Percentiles rank a stretch among this genome's conserved stretches.
phyloP scores from a whole-genome alignment of 768 basidiomycete species.

The Leccinellum albellum region DNA sequence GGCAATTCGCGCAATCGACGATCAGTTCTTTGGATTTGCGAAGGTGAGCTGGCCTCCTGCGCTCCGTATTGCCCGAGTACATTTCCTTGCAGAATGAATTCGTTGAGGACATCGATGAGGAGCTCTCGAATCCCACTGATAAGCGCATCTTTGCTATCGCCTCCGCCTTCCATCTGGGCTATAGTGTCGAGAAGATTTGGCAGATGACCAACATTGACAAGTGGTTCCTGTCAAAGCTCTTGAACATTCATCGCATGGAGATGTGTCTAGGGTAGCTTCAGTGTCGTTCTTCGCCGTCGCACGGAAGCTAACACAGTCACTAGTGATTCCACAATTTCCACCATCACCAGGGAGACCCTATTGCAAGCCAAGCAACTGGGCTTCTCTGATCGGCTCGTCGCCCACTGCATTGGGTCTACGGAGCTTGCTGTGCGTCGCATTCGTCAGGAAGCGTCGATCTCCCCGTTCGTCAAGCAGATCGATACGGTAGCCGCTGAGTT shows the following conservation, averaged over 20 bases:
- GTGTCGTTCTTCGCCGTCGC: not conserved
- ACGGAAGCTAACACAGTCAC: slow-evolving; percentile 1
- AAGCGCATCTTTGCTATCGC: slow-evolving; percentile 97
- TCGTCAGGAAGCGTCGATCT: slow-evolving; percentile 78
- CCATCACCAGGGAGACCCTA: slow-evolving; percentile 58
- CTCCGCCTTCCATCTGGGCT: slow-evolving; percentile 87
- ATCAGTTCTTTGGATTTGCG: slow-evolving; percentile 89
- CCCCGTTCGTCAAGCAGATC: slow-evolving; percentile 96
- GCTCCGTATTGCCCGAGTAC: not conserved
- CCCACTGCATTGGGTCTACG: slow-evolving; percentile 77
- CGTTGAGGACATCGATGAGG: slow-evolving; percentile 88
- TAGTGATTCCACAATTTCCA: slow-evolving; percentile 63
- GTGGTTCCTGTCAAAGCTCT: slow-evolving; percentile 93
- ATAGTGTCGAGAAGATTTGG: slow-evolving; percentile 94
- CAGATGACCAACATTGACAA: slow-evolving; percentile 98
- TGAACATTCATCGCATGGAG: slow-evolving; percentile 83
- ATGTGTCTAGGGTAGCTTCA: slow-evolving; percentile 59
- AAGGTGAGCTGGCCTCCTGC: slow-evolving; percentile 46
- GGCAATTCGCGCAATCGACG: slow-evolving; percentile 95
- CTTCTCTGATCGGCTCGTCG: slow-evolving; percentile 92
- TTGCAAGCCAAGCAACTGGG: slow-evolving; percentile 89
- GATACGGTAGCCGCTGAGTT: slow-evolving; percentile 99
- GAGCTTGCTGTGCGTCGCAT: slow-evolving; percentile 90
- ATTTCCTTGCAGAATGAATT: slow-evolving; percentile 63
- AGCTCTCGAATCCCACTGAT: slow-evolving; percentile 91